Base-by-base conservation (phyloP, 2,329 filamentous ascomycete species). In the Paramyrothecium roridum region DNA sequence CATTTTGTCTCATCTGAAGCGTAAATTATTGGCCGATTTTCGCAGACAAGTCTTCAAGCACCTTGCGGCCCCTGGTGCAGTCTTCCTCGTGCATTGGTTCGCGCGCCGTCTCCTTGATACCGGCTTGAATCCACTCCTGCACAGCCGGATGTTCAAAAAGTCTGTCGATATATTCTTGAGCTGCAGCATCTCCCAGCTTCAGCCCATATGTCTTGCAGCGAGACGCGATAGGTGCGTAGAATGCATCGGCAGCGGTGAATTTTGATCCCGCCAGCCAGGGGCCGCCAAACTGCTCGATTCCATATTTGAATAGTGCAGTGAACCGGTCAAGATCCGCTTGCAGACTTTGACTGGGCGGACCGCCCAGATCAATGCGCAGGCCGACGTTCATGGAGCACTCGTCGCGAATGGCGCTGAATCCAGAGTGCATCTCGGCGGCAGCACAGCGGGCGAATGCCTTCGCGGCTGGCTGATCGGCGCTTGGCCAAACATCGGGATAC, bases 401-500 rank as follows among this genome's bases (percentile, higher is more conserved):
- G 51, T 72, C 64, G 1, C 77, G 71, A 22, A 80, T 61, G 19
- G 68, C 66, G 3, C 51, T 47, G 58, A 80, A 80, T 26, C 73
- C 66, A 2, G 77, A 68, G 64, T 79, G 76, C 77, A 80, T 80
- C 61, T 79, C 74, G 0, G 77, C 73, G 6, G 73, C 71, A 8
- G 76, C 77, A 26, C 65, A 67, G 40, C 77, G 67, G 16, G 78
- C 78, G 57, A 73, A 74, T 1, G 77, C 74, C 12, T 76, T 69
- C 2, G 76, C 71, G 4, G 64, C 62, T 13, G 63, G 52, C 55
- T 74, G 16, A 17, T 50, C 48, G 3, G 30, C 71, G 7, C 53
- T 34, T 0, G 79, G 78, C 73, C 77, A 81, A 1, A 74, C 70
- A n/a, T 55, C 56, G 0, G 76, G 73, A 51, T 76, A 62, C 20